phyloP scores from a whole-genome alignment of 192 early-diverging fungal genomes.

The Backusella psychrophila region DNA sequence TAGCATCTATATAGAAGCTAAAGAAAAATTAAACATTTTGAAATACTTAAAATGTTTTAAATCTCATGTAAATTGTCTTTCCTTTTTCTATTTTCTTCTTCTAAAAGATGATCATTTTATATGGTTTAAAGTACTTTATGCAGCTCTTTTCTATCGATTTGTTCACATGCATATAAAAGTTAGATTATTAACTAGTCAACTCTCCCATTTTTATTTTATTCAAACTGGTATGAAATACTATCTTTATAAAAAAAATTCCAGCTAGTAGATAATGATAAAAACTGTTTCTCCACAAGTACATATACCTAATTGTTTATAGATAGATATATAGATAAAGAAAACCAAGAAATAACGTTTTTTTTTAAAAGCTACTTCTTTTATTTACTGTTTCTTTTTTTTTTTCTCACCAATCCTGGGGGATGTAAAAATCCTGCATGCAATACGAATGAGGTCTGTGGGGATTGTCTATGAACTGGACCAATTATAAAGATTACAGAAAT shows the following conservation, averaged over 20 bases:
- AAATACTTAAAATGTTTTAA: too few species aligned
- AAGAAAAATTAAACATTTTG: too few species aligned
- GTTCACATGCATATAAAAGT: neutral
- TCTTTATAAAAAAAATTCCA: too few species aligned
- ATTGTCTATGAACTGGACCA: neutral
- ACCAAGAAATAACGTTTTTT: neutral
- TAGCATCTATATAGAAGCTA: too few species aligned
- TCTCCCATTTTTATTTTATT: neutral
- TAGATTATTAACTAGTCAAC: neutral
- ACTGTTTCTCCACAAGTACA: too few species aligned
- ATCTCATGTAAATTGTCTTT: too few species aligned
- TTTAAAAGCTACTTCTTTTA: neutral
- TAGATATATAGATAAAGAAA: neutral
- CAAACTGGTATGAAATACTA: neutral
- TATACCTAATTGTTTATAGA: too few species aligned
- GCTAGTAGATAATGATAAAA: too few species aligned
- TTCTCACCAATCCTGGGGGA: neutral
- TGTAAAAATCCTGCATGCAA: neutral
- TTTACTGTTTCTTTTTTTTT: neutral
- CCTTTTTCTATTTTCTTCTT: too few species aligned
- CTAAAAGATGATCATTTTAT: too few species aligned
- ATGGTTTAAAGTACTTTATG: too few species aligned
- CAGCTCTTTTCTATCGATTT: neutral
- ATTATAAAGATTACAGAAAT: slow-evolving; percentile 1
- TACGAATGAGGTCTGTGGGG: neutral